Conservation (phyloP, 257 asterid genomes). For the Eustoma russellianum region DNA sequence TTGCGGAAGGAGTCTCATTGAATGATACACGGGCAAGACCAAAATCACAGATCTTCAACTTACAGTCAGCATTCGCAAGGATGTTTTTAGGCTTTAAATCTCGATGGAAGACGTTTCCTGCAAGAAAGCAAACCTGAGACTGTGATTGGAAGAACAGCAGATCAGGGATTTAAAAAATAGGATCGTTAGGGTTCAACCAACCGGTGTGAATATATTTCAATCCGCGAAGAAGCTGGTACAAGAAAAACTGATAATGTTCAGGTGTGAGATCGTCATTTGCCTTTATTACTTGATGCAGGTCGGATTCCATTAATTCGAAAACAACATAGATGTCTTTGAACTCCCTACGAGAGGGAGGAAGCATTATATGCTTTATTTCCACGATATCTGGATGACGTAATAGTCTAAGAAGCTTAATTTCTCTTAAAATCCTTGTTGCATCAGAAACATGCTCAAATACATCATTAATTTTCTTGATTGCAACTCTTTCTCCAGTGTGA, state of each 20-base stretch:
- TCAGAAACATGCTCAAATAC: constrained; percentile 98
- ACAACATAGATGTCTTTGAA: constrained; percentile 84
- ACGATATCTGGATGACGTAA: constrained; percentile 92
- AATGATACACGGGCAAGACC: constrained; percentile 96
- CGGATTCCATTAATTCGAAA: constrained; percentile 96
- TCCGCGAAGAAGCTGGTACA: constrained; percentile 93
- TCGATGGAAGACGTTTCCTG: constrained; percentile 93
- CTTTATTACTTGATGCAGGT: constrained; percentile 94
- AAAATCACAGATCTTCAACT: constrained; percentile 96
- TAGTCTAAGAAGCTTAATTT: constrained; percentile 88
- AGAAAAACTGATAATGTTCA: constrained; percentile 86
- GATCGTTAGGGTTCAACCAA: constrained; percentile 15
- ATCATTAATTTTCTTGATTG: constrained; percentile 91
- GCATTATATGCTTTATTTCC: constrained; percentile 90
- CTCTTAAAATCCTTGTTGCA: constrained; percentile 90
- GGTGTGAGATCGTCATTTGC: constrained; percentile 91
- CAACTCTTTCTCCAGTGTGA: constrained; percentile 84
- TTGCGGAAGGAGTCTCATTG: constrained; percentile 94
- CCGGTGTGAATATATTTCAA: constrained; percentile 83
- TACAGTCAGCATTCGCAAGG: constrained; percentile 95
- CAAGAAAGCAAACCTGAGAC: constrained; percentile 3
- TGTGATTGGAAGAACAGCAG: neutral
- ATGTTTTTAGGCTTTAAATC: constrained; percentile 94
- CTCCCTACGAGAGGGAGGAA: constrained; percentile 94
- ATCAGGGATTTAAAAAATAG: constrained; percentile 1